Conservation (phyloP, 495 filamentous ascomycete species). For the Talaromyces stipitatus region DNA sequence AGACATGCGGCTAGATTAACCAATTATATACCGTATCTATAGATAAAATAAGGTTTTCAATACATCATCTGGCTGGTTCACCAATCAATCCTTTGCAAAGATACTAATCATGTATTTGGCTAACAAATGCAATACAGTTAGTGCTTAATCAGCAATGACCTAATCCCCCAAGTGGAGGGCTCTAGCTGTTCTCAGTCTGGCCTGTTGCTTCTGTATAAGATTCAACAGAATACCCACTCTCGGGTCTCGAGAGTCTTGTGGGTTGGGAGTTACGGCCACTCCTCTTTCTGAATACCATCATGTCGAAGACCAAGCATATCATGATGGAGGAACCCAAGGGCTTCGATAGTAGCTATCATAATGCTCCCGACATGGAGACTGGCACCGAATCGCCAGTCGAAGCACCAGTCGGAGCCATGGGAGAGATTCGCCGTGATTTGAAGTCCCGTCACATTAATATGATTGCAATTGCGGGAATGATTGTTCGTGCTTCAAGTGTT, state of each 20-base stretch:
- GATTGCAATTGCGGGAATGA: constrained; percentile 17
- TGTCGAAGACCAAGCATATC: neutral
- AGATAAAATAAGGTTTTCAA: too few relatives aligned
- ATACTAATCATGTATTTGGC: too few relatives aligned
- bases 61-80: too few relatives aligned
- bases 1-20: too few relatives aligned
- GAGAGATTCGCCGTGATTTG: constrained; percentile 20
- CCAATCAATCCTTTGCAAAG: too few relatives aligned
- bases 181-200: neutral
- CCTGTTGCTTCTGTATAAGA: too few relatives aligned
- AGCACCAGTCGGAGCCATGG: constrained; percentile 10
- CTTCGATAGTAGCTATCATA: constrained; percentile 1
- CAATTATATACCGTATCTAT: too few relatives aligned
- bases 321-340: neutral
- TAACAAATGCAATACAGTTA: too few relatives aligned
- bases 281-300: neutral
- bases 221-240: neutral
- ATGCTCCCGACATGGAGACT: constrained; percentile 4
- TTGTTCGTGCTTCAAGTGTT: constrained; percentile 2
- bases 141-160: neutral
- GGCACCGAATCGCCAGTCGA: neutral
- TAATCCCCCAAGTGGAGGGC: neutral
- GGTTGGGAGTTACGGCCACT: neutral
- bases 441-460: constrained; percentile 19
- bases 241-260: neutral